Evolutionary conservation across 345 rosid genomes (phyloP), one percentile per base, ranked within the genome.

Genomic region (Hibiscus syriacus): DNA sequence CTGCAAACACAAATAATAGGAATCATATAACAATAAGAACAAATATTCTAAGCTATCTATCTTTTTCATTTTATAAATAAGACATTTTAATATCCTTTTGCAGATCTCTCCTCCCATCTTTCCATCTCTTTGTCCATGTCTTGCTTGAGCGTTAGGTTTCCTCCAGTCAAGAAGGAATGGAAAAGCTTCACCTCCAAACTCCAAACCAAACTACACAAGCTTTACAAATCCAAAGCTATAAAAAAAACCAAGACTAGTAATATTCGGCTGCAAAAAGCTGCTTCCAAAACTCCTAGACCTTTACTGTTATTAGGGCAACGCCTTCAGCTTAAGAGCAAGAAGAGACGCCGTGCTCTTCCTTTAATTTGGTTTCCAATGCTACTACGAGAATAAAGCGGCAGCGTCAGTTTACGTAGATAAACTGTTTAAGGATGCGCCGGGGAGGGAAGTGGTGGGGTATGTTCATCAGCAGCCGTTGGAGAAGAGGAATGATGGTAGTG

Each of bases 161-260:
- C 81, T 5, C 86, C 85, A 0, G 81, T 89, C 80, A 85, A 80
- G 77, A 85, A 82, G 72, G 88, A 84, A 66, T 92, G 94, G 96
- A 85, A 83, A 77, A 75, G 80, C 67, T 77, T 92, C 79, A 76
- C 92, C 45, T 71, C 80, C 72, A 89, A 84, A 46, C 60, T 87
- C 12, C 81, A 80, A 55, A 73, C 36, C 66, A 83, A 73, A 53
- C 85, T 87, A 13, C 82, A 29, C 34, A 87, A 79, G 59, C 79
- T 83, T 58, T 76, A 64, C 22, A 71, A 72, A 14, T 72, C 85
- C 76, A 86, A 68, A 72, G 46, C 84, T 11, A 64, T 72, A 64
- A 77, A 81, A 70, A 79, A 74, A 69, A 64, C 68, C 41, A 68
- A 55, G n/a, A n/a, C n/a, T 32, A 67, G 50, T 16, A 67, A 50